phyloP scores from a whole-genome alignment of 345 rosid genomes.

The Eucalyptus cladocalyx region DNA sequence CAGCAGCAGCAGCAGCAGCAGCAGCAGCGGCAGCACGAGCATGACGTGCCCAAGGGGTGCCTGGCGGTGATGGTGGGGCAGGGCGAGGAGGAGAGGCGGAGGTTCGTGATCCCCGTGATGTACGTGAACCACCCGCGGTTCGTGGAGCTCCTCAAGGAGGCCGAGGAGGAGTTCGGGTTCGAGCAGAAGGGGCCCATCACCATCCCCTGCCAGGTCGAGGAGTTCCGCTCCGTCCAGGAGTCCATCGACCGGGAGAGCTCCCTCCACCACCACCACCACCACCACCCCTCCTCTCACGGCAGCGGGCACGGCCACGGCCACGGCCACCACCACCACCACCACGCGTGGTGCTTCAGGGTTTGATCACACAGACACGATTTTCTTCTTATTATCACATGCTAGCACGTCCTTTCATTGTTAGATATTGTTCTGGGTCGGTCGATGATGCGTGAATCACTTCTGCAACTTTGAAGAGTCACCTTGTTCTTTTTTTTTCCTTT shows the following conservation, averaged over 20 bases:
- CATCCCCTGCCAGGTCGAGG: conserved; percentile 75
- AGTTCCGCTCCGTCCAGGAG: conserved; percentile 57
- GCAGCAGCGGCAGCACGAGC: neutral
- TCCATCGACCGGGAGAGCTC: conserved; percentile 46
- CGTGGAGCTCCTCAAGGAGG: conserved; percentile 43
- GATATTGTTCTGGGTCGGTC: neutral
- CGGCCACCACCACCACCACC: neutral
- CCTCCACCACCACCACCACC: conserved; percentile 16
- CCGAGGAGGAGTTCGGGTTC: conserved; percentile 80
- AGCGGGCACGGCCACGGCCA: neutral
- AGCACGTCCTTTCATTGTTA: neutral
- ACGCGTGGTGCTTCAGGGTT: conserved; percentile 38
- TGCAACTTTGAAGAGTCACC: neutral
- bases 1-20: conserved; percentile 6
- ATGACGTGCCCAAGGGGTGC: conserved; percentile 63
- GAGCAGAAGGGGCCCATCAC: conserved; percentile 71
- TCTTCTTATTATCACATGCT: neutral
- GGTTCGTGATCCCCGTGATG: conserved; percentile 72
- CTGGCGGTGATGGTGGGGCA: conserved; percentile 73
- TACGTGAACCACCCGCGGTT: conserved; percentile 79
- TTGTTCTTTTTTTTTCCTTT: neutral
- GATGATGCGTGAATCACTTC: neutral
- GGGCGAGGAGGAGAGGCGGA: conserved; percentile 47
- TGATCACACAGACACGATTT: neutral
- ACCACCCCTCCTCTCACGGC: neutral